These are phyloP conservation scores for Fusarium staphyleae DNA, from an alignment of 2,329 filamentous ascomycete genomes.

Conservation along the genomic window DNA sequence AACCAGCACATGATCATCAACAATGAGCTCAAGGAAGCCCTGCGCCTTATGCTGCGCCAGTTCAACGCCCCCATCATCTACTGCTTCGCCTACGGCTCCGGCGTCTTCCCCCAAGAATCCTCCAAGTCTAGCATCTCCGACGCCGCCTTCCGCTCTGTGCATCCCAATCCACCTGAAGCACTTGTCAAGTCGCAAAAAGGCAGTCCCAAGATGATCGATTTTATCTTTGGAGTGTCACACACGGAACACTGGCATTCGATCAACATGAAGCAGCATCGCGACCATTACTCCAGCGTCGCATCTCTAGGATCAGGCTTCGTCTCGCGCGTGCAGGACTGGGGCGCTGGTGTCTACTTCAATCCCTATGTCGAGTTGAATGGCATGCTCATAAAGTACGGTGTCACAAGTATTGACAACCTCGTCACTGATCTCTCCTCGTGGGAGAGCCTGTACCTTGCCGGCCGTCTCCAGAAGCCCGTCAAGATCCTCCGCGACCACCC, in stretches of 20 bases:
- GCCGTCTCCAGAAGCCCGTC: slow-evolving; percentile 94
- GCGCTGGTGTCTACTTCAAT: slow-evolving; percentile 97
- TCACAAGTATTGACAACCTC: slow-evolving; percentile 91
- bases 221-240: slow-evolving; percentile 94
- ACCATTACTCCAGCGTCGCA: slow-evolving; percentile 90
- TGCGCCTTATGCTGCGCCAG: slow-evolving; percentile 87
- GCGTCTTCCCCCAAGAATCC: slow-evolving; percentile 84
- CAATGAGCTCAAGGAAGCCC: slow-evolving; percentile 89
- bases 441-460: slow-evolving; percentile 96
- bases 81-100: slow-evolving; percentile 96
- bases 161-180: slow-evolving; percentile 81
- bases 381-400: slow-evolving; percentile 96
- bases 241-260: slow-evolving; percentile 97
- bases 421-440: slow-evolving; percentile 86
- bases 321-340: slow-evolving; percentile 86
- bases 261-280: slow-evolving; percentile 85
- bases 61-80: slow-evolving; percentile 94
- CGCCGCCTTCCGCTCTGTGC: slow-evolving; percentile 68
- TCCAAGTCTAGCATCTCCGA: slow-evolving; percentile 62
- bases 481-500: slow-evolving; percentile 97
- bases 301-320: slow-evolving; percentile 85
- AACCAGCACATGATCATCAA: slow-evolving; percentile 98
- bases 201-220: slow-evolving; percentile 95
- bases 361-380: slow-evolving; percentile 94
- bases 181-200: slow-evolving; percentile 86